Evolutionary conservation across 176 grass and related monocot species (phyloP).

Genomic region (Panicum miliaceum): DNA sequence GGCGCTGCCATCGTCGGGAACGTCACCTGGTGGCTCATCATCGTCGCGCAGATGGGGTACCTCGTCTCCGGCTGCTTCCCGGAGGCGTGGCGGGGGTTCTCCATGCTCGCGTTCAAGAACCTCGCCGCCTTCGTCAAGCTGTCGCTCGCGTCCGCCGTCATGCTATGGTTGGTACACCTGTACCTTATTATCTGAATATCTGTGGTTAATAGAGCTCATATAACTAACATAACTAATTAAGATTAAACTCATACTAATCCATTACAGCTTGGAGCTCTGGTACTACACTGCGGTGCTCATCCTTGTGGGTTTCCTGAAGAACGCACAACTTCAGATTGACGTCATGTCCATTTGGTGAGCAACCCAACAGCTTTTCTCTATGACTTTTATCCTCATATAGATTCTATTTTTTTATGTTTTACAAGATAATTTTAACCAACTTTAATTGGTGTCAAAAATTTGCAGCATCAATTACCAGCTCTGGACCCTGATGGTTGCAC

Average conservation of each 20-base stretch:
- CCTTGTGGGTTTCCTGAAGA: constrained; percentile 73
- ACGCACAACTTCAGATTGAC: constrained; percentile 68
- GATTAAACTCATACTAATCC: background rate
- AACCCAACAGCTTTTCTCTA: no score
- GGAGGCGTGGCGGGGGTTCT: constrained; percentile 61
- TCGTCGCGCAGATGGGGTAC: constrained; percentile 49
- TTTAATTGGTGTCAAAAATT: background rate
- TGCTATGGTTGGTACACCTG: constrained; percentile 51
- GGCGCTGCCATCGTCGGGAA: constrained; percentile 60
- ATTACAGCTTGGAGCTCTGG: constrained; percentile 83
- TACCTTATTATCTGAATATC: background rate
- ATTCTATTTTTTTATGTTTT: background rate
- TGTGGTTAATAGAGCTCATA: no score
- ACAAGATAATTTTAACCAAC: background rate
- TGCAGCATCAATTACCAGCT: constrained; percentile 91
- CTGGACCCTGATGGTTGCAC: constrained; percentile 87
- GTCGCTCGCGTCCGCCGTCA: constrained; percentile 68
- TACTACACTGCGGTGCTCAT: constrained; percentile 87
- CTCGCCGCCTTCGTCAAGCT: constrained; percentile 62
- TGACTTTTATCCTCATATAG: no score
- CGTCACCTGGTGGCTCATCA: constrained; percentile 60
- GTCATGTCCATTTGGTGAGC: constrained; percentile 88
- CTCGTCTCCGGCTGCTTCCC: constrained; percentile 56
- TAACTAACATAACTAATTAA: no score
- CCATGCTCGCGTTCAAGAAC: constrained; percentile 46